Evolutionary conservation across 305 asterid genomes (phyloP).

Genomic region (Fraxinus baroniana): DNA sequence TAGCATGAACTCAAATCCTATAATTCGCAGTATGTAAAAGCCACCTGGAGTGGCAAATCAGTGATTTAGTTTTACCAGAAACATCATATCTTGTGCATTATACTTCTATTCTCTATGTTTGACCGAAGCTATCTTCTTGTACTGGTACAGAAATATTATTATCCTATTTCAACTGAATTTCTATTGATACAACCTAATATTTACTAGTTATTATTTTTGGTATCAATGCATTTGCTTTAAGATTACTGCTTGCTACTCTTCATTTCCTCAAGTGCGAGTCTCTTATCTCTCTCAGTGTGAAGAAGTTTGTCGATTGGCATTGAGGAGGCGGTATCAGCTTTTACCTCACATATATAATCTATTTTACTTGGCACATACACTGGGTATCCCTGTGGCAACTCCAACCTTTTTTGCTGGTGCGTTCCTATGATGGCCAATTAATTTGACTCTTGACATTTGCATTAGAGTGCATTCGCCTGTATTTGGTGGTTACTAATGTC

Average conservation of each 20-base stretch:
- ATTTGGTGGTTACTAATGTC: conserved; percentile 14
- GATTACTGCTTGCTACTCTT: conserved; percentile 7
- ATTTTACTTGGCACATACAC: conserved; percentile 78
- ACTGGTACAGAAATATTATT: not conserved
- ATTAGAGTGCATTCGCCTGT: conserved; percentile 13
- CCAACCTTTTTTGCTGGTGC: conserved; percentile 85
- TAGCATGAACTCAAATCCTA: not conserved
- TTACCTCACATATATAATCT: conserved; percentile 85
- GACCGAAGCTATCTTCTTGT: not conserved
- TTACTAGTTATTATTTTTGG: not conserved
- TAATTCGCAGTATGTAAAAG: not conserved
- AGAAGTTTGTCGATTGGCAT: conserved; percentile 91
- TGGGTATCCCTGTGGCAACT: conserved; percentile 78
- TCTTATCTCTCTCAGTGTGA: conserved; percentile 54
- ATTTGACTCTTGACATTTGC: conserved; percentile 17
- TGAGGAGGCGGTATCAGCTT: conserved; percentile 83
- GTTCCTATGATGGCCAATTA: conserved; percentile 10
- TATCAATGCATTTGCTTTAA: not conserved
- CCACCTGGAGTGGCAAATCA: not conserved
- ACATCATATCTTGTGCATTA: not conserved
- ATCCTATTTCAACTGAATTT: not conserved
- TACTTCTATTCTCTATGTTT: not conserved
- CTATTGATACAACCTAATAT: not conserved
- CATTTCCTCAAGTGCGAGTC: not conserved
- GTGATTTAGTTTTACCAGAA: not conserved